phyloP scores from a whole-genome alignment of 768 basidiomycete species.

The Epithele typhae region DNA sequence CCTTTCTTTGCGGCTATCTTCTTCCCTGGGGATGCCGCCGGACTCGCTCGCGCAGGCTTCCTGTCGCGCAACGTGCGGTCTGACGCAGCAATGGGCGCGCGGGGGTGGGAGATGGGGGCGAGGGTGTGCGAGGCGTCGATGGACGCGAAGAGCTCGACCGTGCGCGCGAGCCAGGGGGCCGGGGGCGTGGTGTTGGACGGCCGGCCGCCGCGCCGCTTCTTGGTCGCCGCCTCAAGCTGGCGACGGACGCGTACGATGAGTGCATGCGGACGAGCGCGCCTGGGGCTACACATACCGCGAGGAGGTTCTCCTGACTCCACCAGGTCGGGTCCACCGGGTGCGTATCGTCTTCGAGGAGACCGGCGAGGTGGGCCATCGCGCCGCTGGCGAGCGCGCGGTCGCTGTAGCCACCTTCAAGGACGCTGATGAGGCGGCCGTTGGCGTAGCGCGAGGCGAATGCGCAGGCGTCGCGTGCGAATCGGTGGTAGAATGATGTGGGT shows the following conservation, averaged over 20 bases:
- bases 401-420: constrained; percentile 94
- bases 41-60: constrained; percentile 21
- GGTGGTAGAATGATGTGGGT: constrained; percentile 79
- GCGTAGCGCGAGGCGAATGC: constrained; percentile 62
- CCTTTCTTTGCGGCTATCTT: neutral
- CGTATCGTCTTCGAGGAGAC: constrained; percentile 42
- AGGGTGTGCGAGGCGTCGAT: constrained; percentile 27
- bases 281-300: constrained; percentile 40
- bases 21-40: constrained; percentile 7
- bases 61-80: constrained; percentile 49
- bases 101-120: constrained; percentile 10
- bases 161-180: constrained; percentile 58
- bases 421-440: constrained; percentile 70
- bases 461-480: constrained; percentile 71
- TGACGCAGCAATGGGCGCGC: constrained; percentile 28
- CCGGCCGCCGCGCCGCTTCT: constrained; percentile 53
- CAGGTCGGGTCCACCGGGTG: constrained; percentile 35
- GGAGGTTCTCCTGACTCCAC: constrained; percentile 63
- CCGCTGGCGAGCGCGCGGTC: constrained; percentile 85
- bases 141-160: constrained; percentile 43
- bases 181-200: constrained; percentile 29
- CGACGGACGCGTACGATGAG: too few relatives aligned
- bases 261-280: neutral
- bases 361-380: constrained; percentile 74
- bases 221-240: constrained; percentile 63